Conservation (phyloP, 352 stramenopile species). For the Salisapilia sapeloensis region DNA sequence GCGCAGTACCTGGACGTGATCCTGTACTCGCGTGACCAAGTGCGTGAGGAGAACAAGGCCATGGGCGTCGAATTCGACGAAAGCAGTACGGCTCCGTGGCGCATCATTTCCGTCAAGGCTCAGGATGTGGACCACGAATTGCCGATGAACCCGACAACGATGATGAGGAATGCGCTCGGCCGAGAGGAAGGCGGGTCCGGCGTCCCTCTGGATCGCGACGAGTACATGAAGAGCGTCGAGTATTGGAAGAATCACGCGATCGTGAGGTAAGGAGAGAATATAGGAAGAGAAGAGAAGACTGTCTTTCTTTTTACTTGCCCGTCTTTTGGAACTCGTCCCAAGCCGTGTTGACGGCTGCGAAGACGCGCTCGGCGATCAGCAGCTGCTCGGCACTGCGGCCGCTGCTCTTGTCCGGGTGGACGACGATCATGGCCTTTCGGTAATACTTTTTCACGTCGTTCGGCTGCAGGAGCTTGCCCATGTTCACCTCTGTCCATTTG, state of each 20-base stretch:
- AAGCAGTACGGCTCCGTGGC: slow-evolving; percentile 69
- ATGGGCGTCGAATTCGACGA: slow-evolving; percentile 24
- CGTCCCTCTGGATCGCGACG: slow-evolving; percentile 54
- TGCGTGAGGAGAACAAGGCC: slow-evolving; percentile 89
- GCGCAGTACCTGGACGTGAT: slow-evolving; percentile 96
- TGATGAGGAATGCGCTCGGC: slow-evolving; percentile 96
- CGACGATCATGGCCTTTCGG: slow-evolving; percentile 85
- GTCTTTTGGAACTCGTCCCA: slow-evolving; percentile 77
- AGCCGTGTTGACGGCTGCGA: slow-evolving; percentile 80
- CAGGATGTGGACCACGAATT: slow-evolving; percentile 92
- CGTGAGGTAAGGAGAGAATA: slow-evolving; percentile 37
- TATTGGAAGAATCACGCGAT: slow-evolving; percentile 80
- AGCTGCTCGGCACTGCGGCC: slow-evolving; percentile 75
- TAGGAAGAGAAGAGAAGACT: slow-evolving; percentile 4
- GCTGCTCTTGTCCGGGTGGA: slow-evolving; percentile 82
- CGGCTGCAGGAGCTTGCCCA: slow-evolving; percentile 84
- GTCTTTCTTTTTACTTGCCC: slow-evolving; percentile 9
- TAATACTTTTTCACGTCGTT: slow-evolving; percentile 85
- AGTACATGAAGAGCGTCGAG: slow-evolving; percentile 74
- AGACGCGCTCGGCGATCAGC: slow-evolving; percentile 82
- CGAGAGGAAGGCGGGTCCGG: slow-evolving; percentile 86
- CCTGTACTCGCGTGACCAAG: slow-evolving; percentile 96
- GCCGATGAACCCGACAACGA: slow-evolving; percentile 97
- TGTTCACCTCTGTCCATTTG: slow-evolving; percentile 79
- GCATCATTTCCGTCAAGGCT: slow-evolving; percentile 95